phyloP scores from a whole-genome alignment of 345 rosid species.

The Citrus mangshanensis region DNA sequence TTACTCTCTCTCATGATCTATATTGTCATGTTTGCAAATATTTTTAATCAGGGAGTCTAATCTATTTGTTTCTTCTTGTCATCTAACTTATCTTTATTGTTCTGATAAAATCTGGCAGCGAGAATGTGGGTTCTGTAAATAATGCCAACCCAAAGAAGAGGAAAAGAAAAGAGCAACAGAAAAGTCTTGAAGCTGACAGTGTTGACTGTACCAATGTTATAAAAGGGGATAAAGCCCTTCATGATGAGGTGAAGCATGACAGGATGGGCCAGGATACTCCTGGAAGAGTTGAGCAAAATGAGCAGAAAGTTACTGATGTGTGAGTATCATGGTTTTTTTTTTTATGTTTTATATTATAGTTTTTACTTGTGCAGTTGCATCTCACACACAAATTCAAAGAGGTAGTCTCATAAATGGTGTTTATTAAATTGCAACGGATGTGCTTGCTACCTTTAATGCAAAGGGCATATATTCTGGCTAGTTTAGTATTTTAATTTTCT shows the following conservation, averaged over 20 bases:
- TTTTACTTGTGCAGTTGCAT: neutral
- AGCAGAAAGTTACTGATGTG: conserved; percentile 21
- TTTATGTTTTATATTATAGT: neutral
- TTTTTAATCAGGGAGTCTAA: neutral
- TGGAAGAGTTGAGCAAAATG: conserved; percentile 20
- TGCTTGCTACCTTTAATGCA: neutral
- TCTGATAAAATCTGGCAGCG: neutral
- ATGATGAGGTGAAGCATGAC: conserved; percentile 7
- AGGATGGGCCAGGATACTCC: neutral
- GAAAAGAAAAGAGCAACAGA: conserved; percentile 12
- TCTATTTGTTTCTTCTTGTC: neutral
- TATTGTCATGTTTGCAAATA: neutral
- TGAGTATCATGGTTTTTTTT: conserved; percentile 18
- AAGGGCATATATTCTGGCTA: neutral
- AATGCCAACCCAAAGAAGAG: conserved; percentile 18
- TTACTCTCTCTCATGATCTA: neutral
- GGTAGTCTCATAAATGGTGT: neutral
- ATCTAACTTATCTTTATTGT: neutral
- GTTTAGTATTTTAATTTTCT: neutral
- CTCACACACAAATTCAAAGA: neutral
- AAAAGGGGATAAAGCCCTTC: neutral
- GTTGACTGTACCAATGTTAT: neutral
- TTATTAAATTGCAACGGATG: neutral
- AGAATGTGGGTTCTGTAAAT: conserved; percentile 3
- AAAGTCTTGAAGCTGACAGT: conserved; percentile 3